Evolutionary conservation across 2,329 filamentous ascomycete genomes (phyloP).

Genomic region (Cladophialophora immunda): DNA sequence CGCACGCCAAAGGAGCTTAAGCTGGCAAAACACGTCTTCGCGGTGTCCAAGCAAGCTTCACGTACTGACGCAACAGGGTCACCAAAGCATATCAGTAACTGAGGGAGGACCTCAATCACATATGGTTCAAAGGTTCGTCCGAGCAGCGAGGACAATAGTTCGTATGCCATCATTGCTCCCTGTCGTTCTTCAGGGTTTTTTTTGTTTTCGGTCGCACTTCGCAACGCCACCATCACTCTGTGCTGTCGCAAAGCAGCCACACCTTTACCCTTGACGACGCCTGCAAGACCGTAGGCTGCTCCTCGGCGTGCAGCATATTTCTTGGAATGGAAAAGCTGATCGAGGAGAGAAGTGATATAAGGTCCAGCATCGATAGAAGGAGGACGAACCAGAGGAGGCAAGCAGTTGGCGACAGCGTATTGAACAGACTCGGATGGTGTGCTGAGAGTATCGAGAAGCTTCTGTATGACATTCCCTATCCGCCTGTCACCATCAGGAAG

Average conservation of each 20-base stretch:
- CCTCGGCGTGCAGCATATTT: constrained; percentile 93
- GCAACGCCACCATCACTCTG: constrained; percentile 82
- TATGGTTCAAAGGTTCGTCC: constrained; percentile 95
- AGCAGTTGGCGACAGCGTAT: constrained; percentile 91
- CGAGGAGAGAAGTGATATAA: constrained; percentile 82
- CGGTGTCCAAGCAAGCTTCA: constrained; percentile 89
- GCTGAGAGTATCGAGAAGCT: constrained; percentile 84
- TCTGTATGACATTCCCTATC: constrained; percentile 85
- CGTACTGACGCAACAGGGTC: constrained; percentile 88
- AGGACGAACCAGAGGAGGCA: constrained; percentile 87
- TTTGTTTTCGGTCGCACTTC: constrained; percentile 89
- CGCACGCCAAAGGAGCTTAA: constrained; percentile 97
- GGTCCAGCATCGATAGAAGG: constrained; percentile 78
- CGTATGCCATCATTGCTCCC: constrained; percentile 87
- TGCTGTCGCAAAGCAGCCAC: constrained; percentile 83
- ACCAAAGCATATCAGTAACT: constrained; percentile 87
- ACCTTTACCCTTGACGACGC: constrained; percentile 87
- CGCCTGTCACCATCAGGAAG: constrained; percentile 84
- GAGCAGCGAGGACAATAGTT: constrained; percentile 85
- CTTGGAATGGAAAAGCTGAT: constrained; percentile 84
- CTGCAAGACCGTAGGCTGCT: constrained; percentile 92
- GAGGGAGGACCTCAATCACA: constrained; percentile 92
- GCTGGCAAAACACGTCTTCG: constrained; percentile 92
- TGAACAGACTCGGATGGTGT: constrained; percentile 97
- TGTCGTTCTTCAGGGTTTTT: constrained; percentile 90